phyloP scores from a whole-genome alignment of 805 yeast species.

The Metschnikowia anglica region DNA sequence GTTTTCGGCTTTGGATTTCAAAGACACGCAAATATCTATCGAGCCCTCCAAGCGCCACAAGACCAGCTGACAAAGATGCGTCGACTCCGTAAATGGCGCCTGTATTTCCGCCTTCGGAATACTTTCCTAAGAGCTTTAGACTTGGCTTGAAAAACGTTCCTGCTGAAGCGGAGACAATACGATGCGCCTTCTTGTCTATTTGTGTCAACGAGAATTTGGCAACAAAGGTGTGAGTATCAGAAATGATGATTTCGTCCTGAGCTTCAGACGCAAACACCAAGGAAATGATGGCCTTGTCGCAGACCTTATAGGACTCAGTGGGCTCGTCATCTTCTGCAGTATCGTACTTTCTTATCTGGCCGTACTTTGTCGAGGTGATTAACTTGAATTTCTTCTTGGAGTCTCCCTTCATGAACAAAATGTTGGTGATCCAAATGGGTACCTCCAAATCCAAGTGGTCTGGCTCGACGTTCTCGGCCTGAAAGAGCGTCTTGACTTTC shows the following conservation, averaged over 20 bases:
- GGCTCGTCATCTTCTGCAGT: slow-evolving; percentile 72
- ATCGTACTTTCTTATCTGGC: slow-evolving; percentile 74
- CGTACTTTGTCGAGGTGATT: slow-evolving; percentile 68
- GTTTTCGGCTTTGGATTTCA: slow-evolving; percentile 56
- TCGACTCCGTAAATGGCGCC: slow-evolving; percentile 77
- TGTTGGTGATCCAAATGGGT: slow-evolving; percentile 73
- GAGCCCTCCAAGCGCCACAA: slow-evolving; percentile 76
- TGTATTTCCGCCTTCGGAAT: slow-evolving; percentile 46
- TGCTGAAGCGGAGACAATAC: slow-evolving; percentile 42
- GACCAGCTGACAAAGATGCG: slow-evolving; percentile 34
- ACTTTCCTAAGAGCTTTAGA: slow-evolving; percentile 65
- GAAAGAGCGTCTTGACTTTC: slow-evolving; percentile 45
- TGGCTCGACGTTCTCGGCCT: slow-evolving; percentile 80
- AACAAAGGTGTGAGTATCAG: slow-evolving; percentile 70
- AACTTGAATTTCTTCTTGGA: slow-evolving; percentile 47
- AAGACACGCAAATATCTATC: slow-evolving; percentile 85
- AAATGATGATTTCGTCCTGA: slow-evolving; percentile 49
- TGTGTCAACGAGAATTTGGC: slow-evolving; percentile 47
- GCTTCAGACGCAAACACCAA: slow-evolving; percentile 34
- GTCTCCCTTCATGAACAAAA: slow-evolving; percentile 44
- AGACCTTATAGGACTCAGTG: slow-evolving; percentile 49
- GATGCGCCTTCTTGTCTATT: slow-evolving; percentile 36
- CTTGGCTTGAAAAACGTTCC: slow-evolving; percentile 45
- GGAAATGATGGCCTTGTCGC: slow-evolving; percentile 54
- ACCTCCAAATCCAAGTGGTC: slow-evolving; percentile 75